A percentile compares a stretch with the other conserved stretches of the same genome.
phyloP scores from a whole-genome alignment of 2,329 filamentous ascomycete genomes.

The Microdochium nivale region DNA sequence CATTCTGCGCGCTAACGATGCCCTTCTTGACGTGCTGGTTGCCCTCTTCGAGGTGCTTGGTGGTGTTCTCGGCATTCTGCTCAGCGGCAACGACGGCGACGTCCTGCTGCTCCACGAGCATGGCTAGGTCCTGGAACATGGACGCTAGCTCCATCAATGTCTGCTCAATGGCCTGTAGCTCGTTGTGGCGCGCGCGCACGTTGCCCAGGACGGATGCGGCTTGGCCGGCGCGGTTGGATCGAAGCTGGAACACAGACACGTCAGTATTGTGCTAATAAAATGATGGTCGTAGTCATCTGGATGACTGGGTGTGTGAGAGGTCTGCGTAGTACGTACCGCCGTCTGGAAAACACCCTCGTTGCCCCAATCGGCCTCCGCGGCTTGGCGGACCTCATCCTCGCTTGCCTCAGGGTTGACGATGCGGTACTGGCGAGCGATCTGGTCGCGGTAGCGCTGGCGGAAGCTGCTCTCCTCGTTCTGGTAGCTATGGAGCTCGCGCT shows the following conservation, averaged over 20 bases:
- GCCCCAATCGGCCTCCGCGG: slow-evolving; percentile 63
- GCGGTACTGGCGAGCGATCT: slow-evolving; percentile 71
- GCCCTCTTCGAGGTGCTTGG: slow-evolving; percentile 57
- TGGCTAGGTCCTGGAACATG: slow-evolving; percentile 68
- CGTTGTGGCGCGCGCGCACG: slow-evolving; percentile 74
- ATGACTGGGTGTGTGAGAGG: slow-evolving; percentile 16
- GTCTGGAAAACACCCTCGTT: slow-evolving; percentile 76
- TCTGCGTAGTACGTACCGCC: slow-evolving; percentile 56
- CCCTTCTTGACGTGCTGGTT: slow-evolving; percentile 62
- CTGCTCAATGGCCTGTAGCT: slow-evolving; percentile 72
- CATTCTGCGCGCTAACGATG: slow-evolving; percentile 56
- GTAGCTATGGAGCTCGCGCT: slow-evolving; percentile 62
- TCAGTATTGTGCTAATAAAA: background rate
- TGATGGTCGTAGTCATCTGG: background rate
- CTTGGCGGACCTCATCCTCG: slow-evolving; percentile 62
- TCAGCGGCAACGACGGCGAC: slow-evolving; percentile 53
- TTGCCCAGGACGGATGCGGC: slow-evolving; percentile 67
- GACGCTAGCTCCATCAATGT: slow-evolving; percentile 61
- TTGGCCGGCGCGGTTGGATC: slow-evolving; percentile 65
- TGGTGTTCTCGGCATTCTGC: slow-evolving; percentile 56
- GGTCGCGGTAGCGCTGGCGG: slow-evolving; percentile 63
- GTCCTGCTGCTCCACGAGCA: slow-evolving; percentile 67
- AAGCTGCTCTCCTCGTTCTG: slow-evolving; percentile 64
- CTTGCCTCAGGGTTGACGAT: slow-evolving; percentile 78
- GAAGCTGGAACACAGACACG: slow-evolving; percentile 43